Conservation (phyloP, 2,329 filamentous ascomycete genomes). For the Plectosphaerella plurivora region DNA sequence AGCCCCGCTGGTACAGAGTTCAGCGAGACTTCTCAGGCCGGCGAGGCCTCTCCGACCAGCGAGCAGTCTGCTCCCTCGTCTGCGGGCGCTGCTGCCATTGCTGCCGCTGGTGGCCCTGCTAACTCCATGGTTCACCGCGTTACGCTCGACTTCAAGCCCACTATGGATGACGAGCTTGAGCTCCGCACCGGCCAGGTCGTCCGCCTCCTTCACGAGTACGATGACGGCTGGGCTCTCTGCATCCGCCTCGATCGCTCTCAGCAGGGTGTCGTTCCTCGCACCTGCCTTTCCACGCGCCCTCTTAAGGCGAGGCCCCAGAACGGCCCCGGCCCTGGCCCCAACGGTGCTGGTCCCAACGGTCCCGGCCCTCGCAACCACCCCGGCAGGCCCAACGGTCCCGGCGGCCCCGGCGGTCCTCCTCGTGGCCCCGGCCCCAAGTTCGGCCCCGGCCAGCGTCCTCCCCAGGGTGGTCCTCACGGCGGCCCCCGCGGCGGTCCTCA, state of each 20-base stretch:
- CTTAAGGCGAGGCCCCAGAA: slow-evolving; percentile 73
- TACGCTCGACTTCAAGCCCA: slow-evolving; percentile 89
- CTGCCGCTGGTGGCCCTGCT: slow-evolving; percentile 55
- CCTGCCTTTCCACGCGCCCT: slow-evolving; percentile 86
- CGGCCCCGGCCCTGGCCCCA: slow-evolving; percentile 35
- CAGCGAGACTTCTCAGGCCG: slow-evolving; percentile 46
- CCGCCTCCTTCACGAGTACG: slow-evolving; percentile 88
- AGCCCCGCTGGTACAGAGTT: slow-evolving; percentile 63
- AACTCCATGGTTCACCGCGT: slow-evolving; percentile 77
- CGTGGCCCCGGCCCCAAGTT: slow-evolving; percentile 26
- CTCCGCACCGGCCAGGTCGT: slow-evolving; percentile 79
- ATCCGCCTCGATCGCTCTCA: slow-evolving; percentile 83
- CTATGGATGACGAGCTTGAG: slow-evolving; percentile 86
- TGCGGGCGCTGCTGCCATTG: slow-evolving; percentile 54
- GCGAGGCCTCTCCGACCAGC: slow-evolving; percentile 21
- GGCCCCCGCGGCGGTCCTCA: slow-evolving; percentile 15
- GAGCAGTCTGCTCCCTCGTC: slow-evolving; percentile 41
- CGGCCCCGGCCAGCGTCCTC: slow-evolving; percentile 27
- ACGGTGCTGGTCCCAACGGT: not conserved
- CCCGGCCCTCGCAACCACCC: slow-evolving; percentile 37
- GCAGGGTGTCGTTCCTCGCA: slow-evolving; percentile 90
- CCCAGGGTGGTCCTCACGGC: slow-evolving; percentile 24
- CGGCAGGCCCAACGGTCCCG: slow-evolving; percentile 36
- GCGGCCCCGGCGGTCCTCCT: slow-evolving; percentile 14
- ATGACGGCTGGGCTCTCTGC: slow-evolving; percentile 97